These are phyloP conservation scores for Hansenula anomala DNA, from an alignment of 1,139 yeast genomes.

Conservation along the genomic window DNA sequence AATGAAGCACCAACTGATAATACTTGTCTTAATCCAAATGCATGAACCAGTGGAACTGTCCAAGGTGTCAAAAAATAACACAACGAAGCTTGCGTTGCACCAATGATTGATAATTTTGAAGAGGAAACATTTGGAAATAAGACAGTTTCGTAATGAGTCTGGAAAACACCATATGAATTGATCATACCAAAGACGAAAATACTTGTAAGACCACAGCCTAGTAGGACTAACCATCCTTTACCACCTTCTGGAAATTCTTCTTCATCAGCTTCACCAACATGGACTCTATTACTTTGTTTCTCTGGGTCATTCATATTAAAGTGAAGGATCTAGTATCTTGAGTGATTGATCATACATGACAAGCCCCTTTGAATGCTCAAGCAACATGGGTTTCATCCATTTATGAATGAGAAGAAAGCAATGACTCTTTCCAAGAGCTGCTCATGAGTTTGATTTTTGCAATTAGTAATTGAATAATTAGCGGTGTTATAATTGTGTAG, in stretches of 20 bases:
- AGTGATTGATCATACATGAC: too few species aligned
- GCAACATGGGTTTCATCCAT: too few species aligned
- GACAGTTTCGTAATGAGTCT: constrained; percentile 45
- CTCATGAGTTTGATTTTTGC: too few species aligned
- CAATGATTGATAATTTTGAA: constrained; percentile 61
- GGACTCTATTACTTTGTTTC: too few species aligned
- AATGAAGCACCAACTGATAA: constrained; percentile 45
- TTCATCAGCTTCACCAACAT: constrained; percentile 10
- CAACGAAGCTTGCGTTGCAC: constrained; percentile 59
- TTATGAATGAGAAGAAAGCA: too few species aligned
- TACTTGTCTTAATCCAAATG: constrained; percentile 32
- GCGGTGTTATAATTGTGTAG: too few species aligned
- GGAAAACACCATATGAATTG: constrained; percentile 57
- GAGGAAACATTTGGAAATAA: constrained; percentile 51
- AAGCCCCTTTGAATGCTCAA: too few species aligned
- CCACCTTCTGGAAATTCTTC: constrained; percentile 50
- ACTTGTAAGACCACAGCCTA: constrained; percentile 43
- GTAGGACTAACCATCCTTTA: constrained; percentile 62
- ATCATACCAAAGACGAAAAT: constrained; percentile 70
- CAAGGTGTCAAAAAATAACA: constrained; percentile 59
- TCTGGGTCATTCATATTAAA: too few species aligned
- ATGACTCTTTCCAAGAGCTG: too few species aligned
- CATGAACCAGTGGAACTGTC: constrained; percentile 31
- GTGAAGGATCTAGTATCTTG: too few species aligned
- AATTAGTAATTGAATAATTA: too few species aligned